Conservation (phyloP, 2,329 filamentous ascomycete species). For the Sclerotinia trifoliorum region DNA sequence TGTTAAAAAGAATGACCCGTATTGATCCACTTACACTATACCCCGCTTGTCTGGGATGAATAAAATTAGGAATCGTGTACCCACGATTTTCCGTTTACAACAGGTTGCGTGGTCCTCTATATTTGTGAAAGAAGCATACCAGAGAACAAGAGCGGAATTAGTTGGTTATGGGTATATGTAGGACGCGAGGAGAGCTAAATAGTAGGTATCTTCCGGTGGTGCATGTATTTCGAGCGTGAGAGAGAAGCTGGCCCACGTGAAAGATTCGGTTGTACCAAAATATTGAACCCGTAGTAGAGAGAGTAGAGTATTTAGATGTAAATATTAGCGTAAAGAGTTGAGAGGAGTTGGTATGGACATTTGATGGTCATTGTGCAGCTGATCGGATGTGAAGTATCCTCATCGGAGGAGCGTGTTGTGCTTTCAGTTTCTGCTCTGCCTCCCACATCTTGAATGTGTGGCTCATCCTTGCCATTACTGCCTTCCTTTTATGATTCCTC, state of each 20-base stretch:
- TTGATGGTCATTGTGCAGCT: background rate
- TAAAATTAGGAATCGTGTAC: fast-evolving
- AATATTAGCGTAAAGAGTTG: background rate
- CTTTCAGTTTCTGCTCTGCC: background rate
- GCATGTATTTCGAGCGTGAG: background rate
- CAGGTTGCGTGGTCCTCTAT: background rate
- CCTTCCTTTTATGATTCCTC: background rate
- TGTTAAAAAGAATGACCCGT: too few relatives aligned
- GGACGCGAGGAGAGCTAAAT: too few relatives aligned
- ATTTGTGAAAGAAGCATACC: background rate
- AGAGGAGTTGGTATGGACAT: too few relatives aligned
- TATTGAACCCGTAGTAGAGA: background rate
- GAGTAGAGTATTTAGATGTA: background rate
- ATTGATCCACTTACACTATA: too few relatives aligned
- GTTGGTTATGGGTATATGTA: too few relatives aligned
- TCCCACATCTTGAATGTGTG: background rate
- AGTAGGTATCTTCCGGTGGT: too few relatives aligned
- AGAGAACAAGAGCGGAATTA: background rate
- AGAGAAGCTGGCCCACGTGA: background rate
- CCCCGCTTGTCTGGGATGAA: fast-evolving
- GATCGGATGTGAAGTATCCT: background rate
- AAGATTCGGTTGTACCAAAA: background rate
- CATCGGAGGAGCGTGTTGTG: background rate
- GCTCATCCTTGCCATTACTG: too few relatives aligned
- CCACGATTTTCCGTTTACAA: fast-evolving